A percentile compares a stretch with the other conserved stretches of the same genome.
phyloP scores from a whole-genome alignment of 2,329 filamentous ascomycete genomes.

The Fusarium pseudograminearum region DNA sequence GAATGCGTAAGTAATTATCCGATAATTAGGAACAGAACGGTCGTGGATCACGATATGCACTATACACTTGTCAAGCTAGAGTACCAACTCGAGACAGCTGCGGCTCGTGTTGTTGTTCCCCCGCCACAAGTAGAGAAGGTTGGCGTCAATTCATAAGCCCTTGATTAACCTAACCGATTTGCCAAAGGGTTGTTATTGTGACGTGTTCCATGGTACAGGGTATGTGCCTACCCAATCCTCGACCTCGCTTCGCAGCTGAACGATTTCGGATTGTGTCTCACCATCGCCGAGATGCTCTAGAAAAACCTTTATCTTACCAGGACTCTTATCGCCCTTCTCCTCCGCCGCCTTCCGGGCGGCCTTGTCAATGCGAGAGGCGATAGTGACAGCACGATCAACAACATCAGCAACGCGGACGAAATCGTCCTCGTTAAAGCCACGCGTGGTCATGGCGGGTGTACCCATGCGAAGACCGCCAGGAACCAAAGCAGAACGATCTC shows the following conservation, averaged over 20 bases:
- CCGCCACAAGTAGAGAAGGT: not conserved
- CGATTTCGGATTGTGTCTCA: constrained; percentile 75
- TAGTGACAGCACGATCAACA: constrained; percentile 84
- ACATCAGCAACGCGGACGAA: constrained; percentile 89
- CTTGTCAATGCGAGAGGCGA: constrained; percentile 81
- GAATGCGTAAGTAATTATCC: not conserved
- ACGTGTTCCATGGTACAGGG: constrained; percentile 73
- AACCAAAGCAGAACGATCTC: constrained; percentile 91
- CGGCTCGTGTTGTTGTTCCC: constrained; percentile 4
- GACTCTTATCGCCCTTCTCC: constrained; percentile 74
- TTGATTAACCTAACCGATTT: not conserved
- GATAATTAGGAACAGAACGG: not conserved
- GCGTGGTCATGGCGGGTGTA: constrained; percentile 96
- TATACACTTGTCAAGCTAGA: not conserved
- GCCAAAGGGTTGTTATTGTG: constrained; percentile 39
- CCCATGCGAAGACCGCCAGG: constrained; percentile 95
- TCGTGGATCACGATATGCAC: not conserved
- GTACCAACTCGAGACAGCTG: not conserved
- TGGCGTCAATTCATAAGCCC: not conserved
- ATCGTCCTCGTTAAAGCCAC: constrained; percentile 90
- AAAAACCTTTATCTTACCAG: constrained; percentile 74
- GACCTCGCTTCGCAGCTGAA: constrained; percentile 80
- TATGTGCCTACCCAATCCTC: constrained; percentile 83
- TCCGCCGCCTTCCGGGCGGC: constrained; percentile 76
- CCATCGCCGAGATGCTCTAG: constrained; percentile 76